Evolutionary conservation across 2,329 filamentous ascomycete species (phyloP), one percentile per base, ranked within the genome.

Genomic region (Aspergillus latus): DNA sequence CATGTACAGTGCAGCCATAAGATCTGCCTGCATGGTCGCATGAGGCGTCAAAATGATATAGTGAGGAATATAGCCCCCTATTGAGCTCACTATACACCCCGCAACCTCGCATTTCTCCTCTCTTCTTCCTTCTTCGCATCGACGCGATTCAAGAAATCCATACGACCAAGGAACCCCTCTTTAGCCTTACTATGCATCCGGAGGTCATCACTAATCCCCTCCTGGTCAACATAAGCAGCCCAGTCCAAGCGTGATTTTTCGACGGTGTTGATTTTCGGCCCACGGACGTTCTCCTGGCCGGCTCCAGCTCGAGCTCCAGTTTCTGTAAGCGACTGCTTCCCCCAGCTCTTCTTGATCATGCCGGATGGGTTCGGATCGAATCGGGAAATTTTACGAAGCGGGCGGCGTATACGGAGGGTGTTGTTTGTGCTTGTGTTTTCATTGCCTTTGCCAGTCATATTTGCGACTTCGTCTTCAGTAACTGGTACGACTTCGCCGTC

Each of bases 211-310:
- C 80, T 79, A 56, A 87, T 80, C 30, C 84, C 84, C 45, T 82
- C 81, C 52, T 81, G 73, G 65, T 86, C 82, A 40, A 88, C 84
- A 64, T 85, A 86, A 9, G 80, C 79, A 16, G 82, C 84, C 85
- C 85, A 88, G 63, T 88, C 85, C 64, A 87, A 73, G 52, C 84
- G 80, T 30, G 82, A 85, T 70, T 87, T 88, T 70, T 86, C 84
- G 49, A 88, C 83, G 0, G 84, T 86, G 62, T 85, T 87, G 72
- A 88, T 80, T 65, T 86, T 87, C 56, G 82, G 80, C 64, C 81
- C 73, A 72, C 79, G 64, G 66, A 76, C 59, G 30, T 67, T 65
- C 57, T 68, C 68, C 37, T 64, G 63, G 6, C 64, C 64, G 21
- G 21, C 21, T 21, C 21, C 21, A 21, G 21, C 3, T 21, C 21